Evolutionary conservation across 1,284 basidiomycete genomes (phyloP), one percentile per base, ranked within the genome.

Genomic region (Athelia psychrophila): DNA sequence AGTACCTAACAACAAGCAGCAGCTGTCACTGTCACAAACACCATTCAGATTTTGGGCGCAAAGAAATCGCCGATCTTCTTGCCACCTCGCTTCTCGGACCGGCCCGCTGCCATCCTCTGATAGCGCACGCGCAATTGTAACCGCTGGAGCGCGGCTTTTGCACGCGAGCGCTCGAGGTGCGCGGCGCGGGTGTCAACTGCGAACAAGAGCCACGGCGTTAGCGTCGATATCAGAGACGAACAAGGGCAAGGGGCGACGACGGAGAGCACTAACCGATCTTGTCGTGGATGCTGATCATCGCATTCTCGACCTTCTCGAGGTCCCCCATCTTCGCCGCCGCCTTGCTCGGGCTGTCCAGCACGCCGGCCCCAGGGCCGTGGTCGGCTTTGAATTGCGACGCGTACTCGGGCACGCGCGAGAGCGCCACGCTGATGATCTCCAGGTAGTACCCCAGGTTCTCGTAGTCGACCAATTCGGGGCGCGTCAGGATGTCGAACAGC

Each of bases 101-200:
- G 57, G 47, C 57, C 32, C 40, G 75, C 70, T 20, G 70, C 63
- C 47, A 68, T 61, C 44, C 78, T 78, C 59, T 86, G 83, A 59
- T 86, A 88, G 58, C 79, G 65, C 18, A 89, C 67, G n/a, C 83
- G 77, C 69, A 84, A 75, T 5, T 77, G 73, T 12, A 88, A 64
- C 44, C 78, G 78, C 60, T 88, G 84, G 49, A 89, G 65, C 1
- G 76, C 75, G 2, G 79, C 83, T 59, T 89, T 90, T 2, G 81
- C 76, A 48, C 80, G 75, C 3, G 88, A 88, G 40, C 88, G 80
- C 54, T 88, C 88, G 32, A 90, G 73, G 63, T 86, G 81, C 8
- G 83, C 80, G 19, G 84, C 86, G 46, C 84, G 81, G 2, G 81
- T 84, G 63, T 90, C 88, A 38, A 79, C 87, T 89, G 50, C 25